phyloP scores from a whole-genome alignment of 2,329 filamentous ascomycete genomes.

The Alternaria metachromatica region DNA sequence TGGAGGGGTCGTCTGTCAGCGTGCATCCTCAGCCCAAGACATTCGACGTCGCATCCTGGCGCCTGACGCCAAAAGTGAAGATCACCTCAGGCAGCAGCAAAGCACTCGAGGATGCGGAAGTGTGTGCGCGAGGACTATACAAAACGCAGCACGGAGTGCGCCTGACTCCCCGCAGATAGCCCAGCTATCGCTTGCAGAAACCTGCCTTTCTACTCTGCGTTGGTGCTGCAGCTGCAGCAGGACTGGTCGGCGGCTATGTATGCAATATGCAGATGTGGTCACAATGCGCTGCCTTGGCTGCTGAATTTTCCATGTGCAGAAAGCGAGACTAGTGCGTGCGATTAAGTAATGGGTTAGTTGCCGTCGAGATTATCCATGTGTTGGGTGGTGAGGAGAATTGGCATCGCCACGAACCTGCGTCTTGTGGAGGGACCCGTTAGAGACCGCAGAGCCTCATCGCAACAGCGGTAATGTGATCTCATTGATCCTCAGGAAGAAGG shows the following conservation, averaged over 20 bases:
- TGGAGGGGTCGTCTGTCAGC: slow-evolving; percentile 11
- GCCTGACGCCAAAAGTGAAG: neutral
- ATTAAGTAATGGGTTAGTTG: slow-evolving; percentile 2
- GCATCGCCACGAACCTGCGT: neutral
- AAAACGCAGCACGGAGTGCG: slow-evolving; percentile 4
- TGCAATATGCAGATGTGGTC: slow-evolving; percentile 28
- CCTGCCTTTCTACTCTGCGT: slow-evolving; percentile 18
- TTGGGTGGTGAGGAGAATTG: neutral
- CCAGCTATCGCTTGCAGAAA: slow-evolving; percentile 24
- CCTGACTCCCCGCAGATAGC: slow-evolving; percentile 4
- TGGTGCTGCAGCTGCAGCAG: slow-evolving; percentile 23
- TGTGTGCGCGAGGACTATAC: slow-evolving; percentile 2
- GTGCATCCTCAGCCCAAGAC: neutral
- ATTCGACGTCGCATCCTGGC: slow-evolving; percentile 1
- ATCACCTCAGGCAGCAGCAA: slow-evolving; percentile 11
- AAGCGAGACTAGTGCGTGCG: slow-evolving; percentile 4
- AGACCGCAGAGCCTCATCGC: slow-evolving; percentile 10
- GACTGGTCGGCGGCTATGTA: slow-evolving; percentile 32
- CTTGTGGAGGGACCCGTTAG: neutral
- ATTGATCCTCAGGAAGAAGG: neutral
- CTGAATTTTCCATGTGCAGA: slow-evolving; percentile 12
- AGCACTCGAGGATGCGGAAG: neutral
- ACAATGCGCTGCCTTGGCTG: slow-evolving; percentile 28
- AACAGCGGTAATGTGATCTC: neutral
- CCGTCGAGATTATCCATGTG: neutral